Evolutionary conservation across 352 stramenopile species (phyloP).

Genomic region (Globisporangium abappressorium): DNA sequence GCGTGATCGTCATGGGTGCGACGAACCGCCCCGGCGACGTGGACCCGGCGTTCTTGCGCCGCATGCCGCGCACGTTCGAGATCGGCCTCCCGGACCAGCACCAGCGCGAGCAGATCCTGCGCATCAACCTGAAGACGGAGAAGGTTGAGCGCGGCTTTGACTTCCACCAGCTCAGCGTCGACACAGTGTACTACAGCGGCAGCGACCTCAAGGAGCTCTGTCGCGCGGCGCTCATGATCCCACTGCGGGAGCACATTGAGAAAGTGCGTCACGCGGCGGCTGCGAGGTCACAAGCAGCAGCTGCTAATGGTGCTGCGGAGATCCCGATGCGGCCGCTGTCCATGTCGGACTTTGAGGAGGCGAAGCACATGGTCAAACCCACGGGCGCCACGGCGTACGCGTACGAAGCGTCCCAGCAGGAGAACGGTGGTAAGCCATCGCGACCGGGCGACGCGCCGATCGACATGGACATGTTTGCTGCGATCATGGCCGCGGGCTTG

Average conservation of each 20-base stretch:
- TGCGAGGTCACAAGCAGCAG: constrained; percentile 14
- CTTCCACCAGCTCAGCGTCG: constrained; percentile 75
- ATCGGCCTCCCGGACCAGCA: constrained; percentile 88
- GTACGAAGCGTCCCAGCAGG: constrained; percentile 64
- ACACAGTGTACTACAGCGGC: constrained; percentile 93
- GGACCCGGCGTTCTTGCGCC: constrained; percentile 93
- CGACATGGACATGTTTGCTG: constrained; percentile 79
- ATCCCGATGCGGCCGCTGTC: constrained; percentile 64
- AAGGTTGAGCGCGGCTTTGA: constrained; percentile 66
- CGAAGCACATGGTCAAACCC: constrained; percentile 80
- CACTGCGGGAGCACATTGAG: constrained; percentile 81
- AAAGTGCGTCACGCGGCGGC: constrained; percentile 39
- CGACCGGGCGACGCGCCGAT: constrained; percentile 38
- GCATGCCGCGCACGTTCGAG: constrained; percentile 95
- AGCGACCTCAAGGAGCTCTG: constrained; percentile 94
- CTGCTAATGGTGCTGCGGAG: constrained; percentile 16
- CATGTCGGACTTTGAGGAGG: constrained; percentile 85
- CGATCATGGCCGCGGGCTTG: constrained; percentile 77
- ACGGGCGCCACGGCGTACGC: constrained; percentile 79
- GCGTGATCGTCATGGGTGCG: constrained; percentile 95
- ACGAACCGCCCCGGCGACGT: constrained; percentile 94
- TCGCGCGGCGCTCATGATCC: constrained; percentile 85
- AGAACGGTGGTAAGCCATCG: constrained; percentile 19
- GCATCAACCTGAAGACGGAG: constrained; percentile 90
- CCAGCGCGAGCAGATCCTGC: constrained; percentile 93